A percentile compares a stretch with the other conserved stretches of the same genome.
Evolutionary conservation across 2,329 filamentous ascomycete species (phyloP).

Genomic region (Amauroascus niger): DNA sequence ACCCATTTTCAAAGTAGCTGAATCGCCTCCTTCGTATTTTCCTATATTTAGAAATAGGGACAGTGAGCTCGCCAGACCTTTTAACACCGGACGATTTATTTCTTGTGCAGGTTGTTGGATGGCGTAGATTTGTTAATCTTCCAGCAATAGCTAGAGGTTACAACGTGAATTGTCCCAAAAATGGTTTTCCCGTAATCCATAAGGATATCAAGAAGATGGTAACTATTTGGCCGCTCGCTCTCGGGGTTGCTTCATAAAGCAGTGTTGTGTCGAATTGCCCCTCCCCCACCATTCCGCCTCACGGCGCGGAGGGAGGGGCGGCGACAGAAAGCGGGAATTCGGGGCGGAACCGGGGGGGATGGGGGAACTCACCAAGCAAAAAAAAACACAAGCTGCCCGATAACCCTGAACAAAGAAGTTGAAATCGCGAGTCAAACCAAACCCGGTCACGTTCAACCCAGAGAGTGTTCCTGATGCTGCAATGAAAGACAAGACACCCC

Average conservation of each 20-base stretch:
- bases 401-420: no score
- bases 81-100: background rate
- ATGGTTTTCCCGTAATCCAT: no score
- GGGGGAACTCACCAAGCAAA: background rate
- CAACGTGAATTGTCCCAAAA: no score
- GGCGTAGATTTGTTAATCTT: no score
- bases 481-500: background rate
- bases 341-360: constrained; percentile 1
- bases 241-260: no score
- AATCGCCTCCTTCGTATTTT: background rate
- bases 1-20: constrained; percentile 12
- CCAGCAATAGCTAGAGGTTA: no score
- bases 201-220: no score
- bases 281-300: background rate
- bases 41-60: background rate
- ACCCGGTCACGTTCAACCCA: background rate
- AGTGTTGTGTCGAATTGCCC: background rate
- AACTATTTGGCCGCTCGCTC: no score
- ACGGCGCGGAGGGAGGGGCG: background rate
- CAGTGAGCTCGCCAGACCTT: background rate
- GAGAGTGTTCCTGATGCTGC: background rate
- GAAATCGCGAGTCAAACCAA: no score
- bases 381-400: background rate
- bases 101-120: no score
- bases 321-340: background rate